phyloP scores from a whole-genome alignment of 345 rosid genomes.

The Acer yangbiense region DNA sequence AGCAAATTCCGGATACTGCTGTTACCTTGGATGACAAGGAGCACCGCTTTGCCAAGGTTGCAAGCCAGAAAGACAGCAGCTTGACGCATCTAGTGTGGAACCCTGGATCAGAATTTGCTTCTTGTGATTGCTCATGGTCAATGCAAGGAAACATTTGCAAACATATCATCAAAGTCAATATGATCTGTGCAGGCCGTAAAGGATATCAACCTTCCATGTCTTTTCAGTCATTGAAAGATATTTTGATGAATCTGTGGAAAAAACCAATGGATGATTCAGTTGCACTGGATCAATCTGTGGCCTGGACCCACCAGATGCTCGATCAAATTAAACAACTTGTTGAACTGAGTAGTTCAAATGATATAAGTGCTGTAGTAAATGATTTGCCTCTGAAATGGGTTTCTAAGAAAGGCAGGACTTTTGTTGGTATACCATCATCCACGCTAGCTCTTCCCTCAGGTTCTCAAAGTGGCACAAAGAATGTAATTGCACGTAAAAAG shows the following conservation, averaged over 20 bases:
- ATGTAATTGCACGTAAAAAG: slow-evolving; percentile 27
- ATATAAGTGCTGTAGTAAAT: slow-evolving; percentile 61
- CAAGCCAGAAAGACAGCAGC: slow-evolving; percentile 59
- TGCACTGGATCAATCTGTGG: slow-evolving; percentile 66
- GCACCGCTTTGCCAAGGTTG: slow-evolving; percentile 62
- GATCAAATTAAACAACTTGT: slow-evolving; percentile 79
- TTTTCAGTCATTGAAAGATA: slow-evolving; percentile 56
- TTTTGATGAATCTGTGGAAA: slow-evolving; percentile 51
- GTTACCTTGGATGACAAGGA: slow-evolving; percentile 57
- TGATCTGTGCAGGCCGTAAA: slow-evolving; percentile 50
- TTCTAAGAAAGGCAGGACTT: slow-evolving; percentile 76
- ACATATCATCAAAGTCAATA: slow-evolving; percentile 85
- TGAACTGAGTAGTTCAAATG: slow-evolving; percentile 52
- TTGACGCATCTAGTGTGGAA: slow-evolving; percentile 74
- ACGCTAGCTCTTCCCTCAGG: slow-evolving; percentile 37
- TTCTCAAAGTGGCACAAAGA: slow-evolving; percentile 30
- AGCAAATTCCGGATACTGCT: slow-evolving; percentile 77
- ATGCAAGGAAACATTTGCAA: slow-evolving; percentile 94
- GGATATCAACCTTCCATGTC: slow-evolving; percentile 66
- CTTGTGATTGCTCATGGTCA: slow-evolving; percentile 91
- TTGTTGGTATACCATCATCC: slow-evolving; percentile 72
- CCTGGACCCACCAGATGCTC: slow-evolving; percentile 76
- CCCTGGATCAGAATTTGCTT: slow-evolving; percentile 92
- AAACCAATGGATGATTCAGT: slow-evolving; percentile 81
- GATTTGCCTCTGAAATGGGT: slow-evolving; percentile 77